Percentiles rank a stretch among this genome's conserved stretches.
phyloP scores from a whole-genome alignment of 495 filamentous ascomycete genomes.

The Neurospora sublineolata region DNA sequence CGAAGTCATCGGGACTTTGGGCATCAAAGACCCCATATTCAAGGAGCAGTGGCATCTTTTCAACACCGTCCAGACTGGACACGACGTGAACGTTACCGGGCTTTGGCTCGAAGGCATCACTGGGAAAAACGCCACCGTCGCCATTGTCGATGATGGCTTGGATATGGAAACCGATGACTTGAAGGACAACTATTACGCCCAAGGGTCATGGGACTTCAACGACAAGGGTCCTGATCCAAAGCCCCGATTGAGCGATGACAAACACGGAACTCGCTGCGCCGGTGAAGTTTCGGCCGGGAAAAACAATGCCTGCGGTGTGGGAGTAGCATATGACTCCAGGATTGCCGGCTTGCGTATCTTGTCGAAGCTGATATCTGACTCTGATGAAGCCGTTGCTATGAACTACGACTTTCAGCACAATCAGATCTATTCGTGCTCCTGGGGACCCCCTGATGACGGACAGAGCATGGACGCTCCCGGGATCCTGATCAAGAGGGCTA shows the following conservation, averaged over 20 bases:
- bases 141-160: conserved; percentile 90
- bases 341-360: conserved; percentile 86
- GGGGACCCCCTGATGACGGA: conserved; percentile 92
- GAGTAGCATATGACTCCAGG: conserved; percentile 85
- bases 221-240: conserved; percentile 66
- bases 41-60: conserved; percentile 89
- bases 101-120: conserved; percentile 90
- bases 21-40: conserved; percentile 84
- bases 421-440: conserved; percentile 96
- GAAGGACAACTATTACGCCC: conserved; percentile 80
- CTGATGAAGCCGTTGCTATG: conserved; percentile 83
- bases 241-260: conserved; percentile 69
- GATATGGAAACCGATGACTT: conserved; percentile 96
- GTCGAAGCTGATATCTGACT: conserved; percentile 78
- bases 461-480: conserved; percentile 87
- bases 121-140: conserved; percentile 75
- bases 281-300: conserved; percentile 84
- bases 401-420: conserved; percentile 86
- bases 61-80: conserved; percentile 68
- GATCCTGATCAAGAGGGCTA: conserved; percentile 75
- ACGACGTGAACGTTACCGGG: conserved; percentile 90
- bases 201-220: conserved; percentile 93
- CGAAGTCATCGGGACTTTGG: conserved; percentile 50
- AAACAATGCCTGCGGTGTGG: conserved; percentile 91
- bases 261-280: conserved; percentile 85